Conservation (phyloP, 805 yeast species). For the Wickerhamomyces subpelliculosus region DNA sequence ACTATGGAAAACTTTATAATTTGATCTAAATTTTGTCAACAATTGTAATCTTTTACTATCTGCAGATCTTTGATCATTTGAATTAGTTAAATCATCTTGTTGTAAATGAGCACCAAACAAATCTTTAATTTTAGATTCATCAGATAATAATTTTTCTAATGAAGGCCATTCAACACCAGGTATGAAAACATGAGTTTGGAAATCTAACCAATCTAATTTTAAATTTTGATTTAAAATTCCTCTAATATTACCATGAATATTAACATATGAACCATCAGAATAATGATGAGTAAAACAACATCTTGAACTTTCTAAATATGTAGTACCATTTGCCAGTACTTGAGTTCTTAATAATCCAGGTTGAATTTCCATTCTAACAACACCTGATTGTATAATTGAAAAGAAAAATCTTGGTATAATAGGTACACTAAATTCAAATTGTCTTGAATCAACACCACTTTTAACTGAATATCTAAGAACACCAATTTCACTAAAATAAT, state of each 20-base stretch:
- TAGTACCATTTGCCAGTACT: constrained; percentile 44
- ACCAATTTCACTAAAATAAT: constrained; percentile 48
- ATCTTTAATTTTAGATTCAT: constrained; percentile 17
- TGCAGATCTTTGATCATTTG: constrained; percentile 5
- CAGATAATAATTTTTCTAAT: constrained; percentile 33
- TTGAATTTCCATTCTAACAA: constrained; percentile 42
- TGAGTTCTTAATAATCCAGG: constrained; percentile 45
- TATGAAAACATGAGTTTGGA: constrained; percentile 40
- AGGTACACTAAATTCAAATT: constrained; percentile 56
- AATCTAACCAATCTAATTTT: constrained; percentile 67
- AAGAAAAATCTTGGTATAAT: constrained; percentile 60
- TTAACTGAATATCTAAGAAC: constrained; percentile 39
- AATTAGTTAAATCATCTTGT: background rate
- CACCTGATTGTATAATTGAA: constrained; percentile 45
- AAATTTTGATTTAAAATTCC: constrained; percentile 56
- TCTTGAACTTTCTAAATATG: constrained; percentile 46
- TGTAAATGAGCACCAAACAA: constrained; percentile 10
- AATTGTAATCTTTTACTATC: constrained; percentile 10
- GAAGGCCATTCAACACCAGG: constrained; percentile 42
- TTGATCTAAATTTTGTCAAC: constrained; percentile 27
- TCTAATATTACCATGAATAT: constrained; percentile 53
- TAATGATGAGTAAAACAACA: constrained; percentile 45
- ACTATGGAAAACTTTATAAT: constrained; percentile 38
- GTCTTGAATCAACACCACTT: constrained; percentile 39
- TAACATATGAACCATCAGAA: constrained; percentile 64